phyloP scores from a whole-genome alignment of 1,284 basidiomycete species.

The Tilletia caries region DNA sequence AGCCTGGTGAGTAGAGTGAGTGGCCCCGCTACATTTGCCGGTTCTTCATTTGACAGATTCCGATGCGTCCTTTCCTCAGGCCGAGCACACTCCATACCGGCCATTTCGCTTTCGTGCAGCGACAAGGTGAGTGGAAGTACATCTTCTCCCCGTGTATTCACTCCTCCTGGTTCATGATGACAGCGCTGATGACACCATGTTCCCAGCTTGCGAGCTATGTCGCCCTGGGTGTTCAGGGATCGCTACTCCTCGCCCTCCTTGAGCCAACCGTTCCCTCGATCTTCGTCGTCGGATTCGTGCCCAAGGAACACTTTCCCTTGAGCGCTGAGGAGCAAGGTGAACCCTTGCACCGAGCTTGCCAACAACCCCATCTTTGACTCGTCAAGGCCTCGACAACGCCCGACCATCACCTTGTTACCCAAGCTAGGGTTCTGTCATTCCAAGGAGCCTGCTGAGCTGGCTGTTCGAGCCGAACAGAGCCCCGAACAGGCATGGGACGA shows the following conservation, averaged over 20 bases:
- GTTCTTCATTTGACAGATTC: not conserved
- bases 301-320: not conserved
- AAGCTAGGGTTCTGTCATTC: constrained; percentile 8
- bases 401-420: not conserved
- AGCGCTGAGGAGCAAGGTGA: not conserved
- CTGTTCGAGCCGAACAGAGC: not conserved
- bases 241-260: constrained; percentile 64
- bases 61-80: constrained; percentile 29
- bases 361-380: not conserved
- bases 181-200: not conserved
- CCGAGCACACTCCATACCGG: constrained; percentile 74
- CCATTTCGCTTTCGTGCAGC: constrained; percentile 78
- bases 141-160: no score
- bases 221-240: constrained; percentile 78
- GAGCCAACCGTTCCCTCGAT: constrained; percentile 65
- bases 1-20: constrained; percentile 66
- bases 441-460: constrained; percentile 10
- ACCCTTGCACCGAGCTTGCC: not conserved
- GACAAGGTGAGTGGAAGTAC: constrained; percentile 61
- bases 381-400: not conserved
- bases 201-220: constrained; percentile 74
- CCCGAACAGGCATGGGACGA: not conserved
- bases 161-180: no score
- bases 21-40: no score
- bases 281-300: constrained; percentile 64